Base-by-base conservation (phyloP, 1,284 basidiomycete genomes). In the Apiotrichum laibachii region DNA sequence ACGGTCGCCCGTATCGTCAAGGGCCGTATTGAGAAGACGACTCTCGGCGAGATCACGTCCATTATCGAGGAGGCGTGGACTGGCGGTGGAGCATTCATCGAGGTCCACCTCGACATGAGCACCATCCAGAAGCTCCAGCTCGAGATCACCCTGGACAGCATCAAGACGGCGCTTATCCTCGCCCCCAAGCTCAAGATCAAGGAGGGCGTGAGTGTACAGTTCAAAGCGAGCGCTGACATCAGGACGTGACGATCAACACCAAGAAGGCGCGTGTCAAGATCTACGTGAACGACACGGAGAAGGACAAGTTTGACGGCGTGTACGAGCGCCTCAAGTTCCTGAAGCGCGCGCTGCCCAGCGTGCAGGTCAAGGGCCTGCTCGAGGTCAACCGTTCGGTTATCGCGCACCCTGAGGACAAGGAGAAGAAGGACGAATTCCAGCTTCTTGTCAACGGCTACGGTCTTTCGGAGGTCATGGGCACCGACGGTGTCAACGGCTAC, bases 41-140 rank as follows among this genome's bases (percentile, higher is more conserved):
- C 90, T 61, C 81, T 99, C 11, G 91, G 93, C 66, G 96, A 93
- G 90, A 84, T 99, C 68, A 90, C 96, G 0, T 87, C 90, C 37
- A 85, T 95, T 18, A 84, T 99, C 37, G 96, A 99, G 74, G 95
- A 98, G 78, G 91, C 92, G 19, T 99, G 94, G 92, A 89, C 90
- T 7, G 86, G 88, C 4, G 87, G 89, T 61, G 92, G 92, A 66
- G 92, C 92, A 0, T 99, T 94, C 70, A 86, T 99, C 55, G 92
- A 92, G 59, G 85, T 99, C 55, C 93, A 98, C 62, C 84, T 99
- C 45, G 95, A 99, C 75, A 85, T 85, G 75, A 86, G 90, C 26
- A 90, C 94, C 10, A 88, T 99, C 56, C 86, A 88, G 64, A 90
- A 90, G 71, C 83, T 99, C 22, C 93, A 97, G 83, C 85, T 99